These are phyloP conservation scores for Monotropa hypopitys DNA, from an alignment of 179 eudicot genomes.

Conservation along the genomic window DNA sequence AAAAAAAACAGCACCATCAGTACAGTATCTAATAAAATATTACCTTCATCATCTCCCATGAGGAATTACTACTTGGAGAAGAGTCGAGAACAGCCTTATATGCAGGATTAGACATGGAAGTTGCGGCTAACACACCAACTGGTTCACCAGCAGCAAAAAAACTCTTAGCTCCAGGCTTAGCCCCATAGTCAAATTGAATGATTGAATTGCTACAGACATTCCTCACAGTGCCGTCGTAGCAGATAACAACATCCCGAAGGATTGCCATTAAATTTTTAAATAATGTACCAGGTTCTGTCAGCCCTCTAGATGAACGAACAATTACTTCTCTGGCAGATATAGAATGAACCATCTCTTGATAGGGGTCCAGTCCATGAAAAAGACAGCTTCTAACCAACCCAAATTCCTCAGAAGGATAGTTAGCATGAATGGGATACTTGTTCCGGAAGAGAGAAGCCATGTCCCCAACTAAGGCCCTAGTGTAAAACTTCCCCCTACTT, in stretches of 20 bases:
- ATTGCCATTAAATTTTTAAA: conserved; percentile 97
- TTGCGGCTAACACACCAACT: conserved; percentile 95
- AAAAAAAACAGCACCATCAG: background rate
- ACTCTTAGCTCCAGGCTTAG: conserved; percentile 23
- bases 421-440: conserved; percentile 40
- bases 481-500: conserved; percentile 61
- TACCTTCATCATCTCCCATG: conserved; percentile 99
- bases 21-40: background rate
- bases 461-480: conserved; percentile 49
- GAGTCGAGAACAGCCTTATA: conserved; percentile 96
- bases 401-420: conserved; percentile 52
- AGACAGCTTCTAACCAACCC: conserved; percentile 69
- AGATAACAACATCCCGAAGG: conserved; percentile 81
- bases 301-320: conserved; percentile 75
- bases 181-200: conserved; percentile 88
- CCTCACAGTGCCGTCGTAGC: conserved; percentile 92
- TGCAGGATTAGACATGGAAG: conserved; percentile 98
- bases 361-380: conserved; percentile 74
- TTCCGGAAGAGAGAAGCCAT: conserved; percentile 48
- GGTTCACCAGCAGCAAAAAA: conserved; percentile 90
- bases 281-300: conserved; percentile 89
- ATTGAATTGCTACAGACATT: conserved; percentile 72
- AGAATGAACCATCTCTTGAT: conserved; percentile 83
- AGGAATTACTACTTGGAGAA: conserved; percentile 76
- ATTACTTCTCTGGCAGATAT: conserved; percentile 81